Conservation (phyloP, 2,329 filamentous ascomycete genomes). For the Nemania abortiva region DNA sequence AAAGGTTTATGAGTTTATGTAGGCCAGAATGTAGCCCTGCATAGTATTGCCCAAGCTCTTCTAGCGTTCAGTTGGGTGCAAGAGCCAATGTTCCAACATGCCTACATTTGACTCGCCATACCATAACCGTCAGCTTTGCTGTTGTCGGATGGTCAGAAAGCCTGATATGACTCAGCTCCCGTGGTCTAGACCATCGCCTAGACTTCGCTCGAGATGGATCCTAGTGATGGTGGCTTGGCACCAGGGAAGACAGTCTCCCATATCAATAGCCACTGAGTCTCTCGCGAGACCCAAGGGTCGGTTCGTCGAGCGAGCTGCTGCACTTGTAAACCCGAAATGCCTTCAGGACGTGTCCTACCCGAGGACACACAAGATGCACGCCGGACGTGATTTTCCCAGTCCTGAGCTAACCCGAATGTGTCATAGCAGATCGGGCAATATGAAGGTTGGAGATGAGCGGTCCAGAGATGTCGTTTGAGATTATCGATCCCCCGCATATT, state of each 20-base stretch:
- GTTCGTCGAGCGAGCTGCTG: slow-evolving; percentile 34
- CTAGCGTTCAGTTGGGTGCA: no score
- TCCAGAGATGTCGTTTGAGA: slow-evolving; percentile 40
- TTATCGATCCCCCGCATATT: slow-evolving; percentile 32
- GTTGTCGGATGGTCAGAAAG: slow-evolving; percentile 24
- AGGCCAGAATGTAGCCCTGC: no score
- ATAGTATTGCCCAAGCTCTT: no score
- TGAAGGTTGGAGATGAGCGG: slow-evolving; percentile 33
- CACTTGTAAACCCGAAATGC: slow-evolving; percentile 39
- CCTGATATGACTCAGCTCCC: slow-evolving; percentile 29
- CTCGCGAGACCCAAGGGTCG: slow-evolving; percentile 23
- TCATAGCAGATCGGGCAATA: slow-evolving; percentile 41
- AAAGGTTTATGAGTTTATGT: no score
- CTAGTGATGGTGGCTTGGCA: slow-evolving; percentile 15
- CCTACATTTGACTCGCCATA: neutral
- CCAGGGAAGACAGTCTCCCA: slow-evolving; percentile 43
- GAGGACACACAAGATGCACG: slow-evolving; percentile 24
- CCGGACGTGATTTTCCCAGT: slow-evolving; percentile 38
- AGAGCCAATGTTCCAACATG: neutral
- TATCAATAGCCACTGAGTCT: slow-evolving; percentile 40
- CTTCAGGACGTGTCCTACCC: slow-evolving; percentile 26
- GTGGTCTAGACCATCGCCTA: slow-evolving; percentile 34
- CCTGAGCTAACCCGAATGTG: slow-evolving; percentile 22
- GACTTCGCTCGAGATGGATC: slow-evolving; percentile 3
- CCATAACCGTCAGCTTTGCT: neutral